A percentile compares a stretch with the other conserved stretches of the same genome.
phyloP scores from a whole-genome alignment of 805 yeast genomes.

The Teunomyces gatunensis region DNA sequence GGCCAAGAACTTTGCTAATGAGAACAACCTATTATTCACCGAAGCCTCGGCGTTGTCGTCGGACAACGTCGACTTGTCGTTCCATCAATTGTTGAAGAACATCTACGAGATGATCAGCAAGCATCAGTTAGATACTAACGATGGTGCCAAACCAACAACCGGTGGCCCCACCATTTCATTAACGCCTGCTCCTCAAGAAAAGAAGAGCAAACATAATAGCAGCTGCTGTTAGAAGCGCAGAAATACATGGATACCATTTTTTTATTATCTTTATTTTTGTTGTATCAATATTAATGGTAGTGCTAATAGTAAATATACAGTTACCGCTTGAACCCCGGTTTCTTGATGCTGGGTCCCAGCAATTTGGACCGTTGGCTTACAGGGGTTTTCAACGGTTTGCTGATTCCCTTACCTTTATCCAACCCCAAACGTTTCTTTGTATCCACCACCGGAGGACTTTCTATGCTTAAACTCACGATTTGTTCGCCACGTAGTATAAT shows the following conservation, averaged over 20 bases:
- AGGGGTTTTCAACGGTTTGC: constrained; percentile 36
- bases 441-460: constrained; percentile 54
- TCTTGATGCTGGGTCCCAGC: constrained; percentile 21
- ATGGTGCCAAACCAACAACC: constrained; percentile 58
- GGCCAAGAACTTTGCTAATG: constrained; percentile 91
- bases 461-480: constrained; percentile 68
- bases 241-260: not conserved
- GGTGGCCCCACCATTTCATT: constrained; percentile 89
- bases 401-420: constrained; percentile 19
- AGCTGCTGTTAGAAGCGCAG: constrained; percentile 60
- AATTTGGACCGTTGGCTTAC: constrained; percentile 24
- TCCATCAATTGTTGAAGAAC: constrained; percentile 87
- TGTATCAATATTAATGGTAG: not conserved
- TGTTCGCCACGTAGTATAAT: constrained; percentile 86
- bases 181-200: constrained; percentile 89
- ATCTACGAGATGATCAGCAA: constrained; percentile 93
- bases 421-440: constrained; percentile 30
- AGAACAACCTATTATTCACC: constrained; percentile 86
- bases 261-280: not conserved
- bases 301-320: not conserved
- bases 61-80: constrained; percentile 91
- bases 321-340: constrained; percentile 2
- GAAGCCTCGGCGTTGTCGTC: constrained; percentile 95
- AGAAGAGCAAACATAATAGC: constrained; percentile 53
- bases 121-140: constrained; percentile 87